Evolutionary conservation across 2,329 filamentous ascomycete species (phyloP).

Genomic region (Diplocarpon rosae): DNA sequence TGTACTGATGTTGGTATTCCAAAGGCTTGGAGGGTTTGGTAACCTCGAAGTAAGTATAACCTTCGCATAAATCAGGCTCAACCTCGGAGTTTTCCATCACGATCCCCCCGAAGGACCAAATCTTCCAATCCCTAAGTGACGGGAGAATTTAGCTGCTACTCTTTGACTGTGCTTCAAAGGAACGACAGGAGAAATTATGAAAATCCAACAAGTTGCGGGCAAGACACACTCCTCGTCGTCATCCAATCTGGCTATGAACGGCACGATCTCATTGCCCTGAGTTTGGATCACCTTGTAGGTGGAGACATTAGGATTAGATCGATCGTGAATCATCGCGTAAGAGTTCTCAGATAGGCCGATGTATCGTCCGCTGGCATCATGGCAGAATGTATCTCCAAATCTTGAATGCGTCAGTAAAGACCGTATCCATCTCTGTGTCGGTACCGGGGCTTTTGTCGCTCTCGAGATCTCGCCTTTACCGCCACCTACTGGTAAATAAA

Average conservation of each 20-base stretch:
- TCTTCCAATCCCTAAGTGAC: neutral
- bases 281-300: slow-evolving; percentile 1
- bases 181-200: neutral
- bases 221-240: too few species aligned
- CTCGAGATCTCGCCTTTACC: neutral
- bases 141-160: neutral
- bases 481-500: slow-evolving; percentile 11
- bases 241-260: too few species aligned
- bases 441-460: neutral
- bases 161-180: neutral
- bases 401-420: neutral
- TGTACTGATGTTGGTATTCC: neutral
- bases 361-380: slow-evolving; percentile 8
- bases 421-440: too few species aligned
- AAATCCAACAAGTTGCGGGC: too few species aligned
- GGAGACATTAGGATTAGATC: slow-evolving; percentile 6
- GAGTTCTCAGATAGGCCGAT: slow-evolving; percentile 9
- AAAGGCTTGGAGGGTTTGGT: neutral
- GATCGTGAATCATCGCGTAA: slow-evolving; percentile 1
- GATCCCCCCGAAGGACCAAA: slow-evolving; percentile 13
- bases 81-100: neutral
- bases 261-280: too few species aligned
- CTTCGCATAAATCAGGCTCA: neutral
- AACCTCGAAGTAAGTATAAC: slow-evolving; percentile 6
- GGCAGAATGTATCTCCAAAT: slow-evolving; percentile 18